Evolutionary conservation across 345 rosid species (phyloP).

Genomic region (Fremontodendron californicum): DNA sequence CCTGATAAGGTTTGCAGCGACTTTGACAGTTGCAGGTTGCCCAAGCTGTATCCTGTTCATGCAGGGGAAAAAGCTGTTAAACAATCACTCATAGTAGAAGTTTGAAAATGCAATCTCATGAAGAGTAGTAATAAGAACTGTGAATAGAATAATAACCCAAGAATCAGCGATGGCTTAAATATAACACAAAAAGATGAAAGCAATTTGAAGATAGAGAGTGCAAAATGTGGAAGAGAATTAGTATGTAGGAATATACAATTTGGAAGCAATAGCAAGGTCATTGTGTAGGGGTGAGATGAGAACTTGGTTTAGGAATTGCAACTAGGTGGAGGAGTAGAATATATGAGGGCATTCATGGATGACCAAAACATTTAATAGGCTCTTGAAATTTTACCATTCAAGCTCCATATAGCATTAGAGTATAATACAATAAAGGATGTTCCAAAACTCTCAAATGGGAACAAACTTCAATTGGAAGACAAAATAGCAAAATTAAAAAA

Average conservation of each 20-base stretch:
- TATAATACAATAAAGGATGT: no score
- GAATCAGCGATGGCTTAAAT: background rate
- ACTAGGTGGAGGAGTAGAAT: no score
- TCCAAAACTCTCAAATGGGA: no score
- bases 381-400: no score
- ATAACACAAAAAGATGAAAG: background rate
- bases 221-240: slow-evolving; percentile 4
- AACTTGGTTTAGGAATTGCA: no score
- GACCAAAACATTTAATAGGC: no score
- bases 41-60: slow-evolving; percentile 75
- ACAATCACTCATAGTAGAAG: background rate
- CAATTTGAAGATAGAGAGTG: background rate
- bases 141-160: background rate
- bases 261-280: background rate
- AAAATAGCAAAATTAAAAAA: background rate
- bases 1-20: slow-evolving; percentile 92
- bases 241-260: background rate
- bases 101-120: background rate
- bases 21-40: slow-evolving; percentile 96
- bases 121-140: background rate
- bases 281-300: no score
- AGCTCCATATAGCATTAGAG: no score
- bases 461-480: background rate
- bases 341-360: no score
- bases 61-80: background rate